Base-by-base conservation (phyloP, 192 early-diverging fungal species). In the Cladochytrium replicatum region DNA sequence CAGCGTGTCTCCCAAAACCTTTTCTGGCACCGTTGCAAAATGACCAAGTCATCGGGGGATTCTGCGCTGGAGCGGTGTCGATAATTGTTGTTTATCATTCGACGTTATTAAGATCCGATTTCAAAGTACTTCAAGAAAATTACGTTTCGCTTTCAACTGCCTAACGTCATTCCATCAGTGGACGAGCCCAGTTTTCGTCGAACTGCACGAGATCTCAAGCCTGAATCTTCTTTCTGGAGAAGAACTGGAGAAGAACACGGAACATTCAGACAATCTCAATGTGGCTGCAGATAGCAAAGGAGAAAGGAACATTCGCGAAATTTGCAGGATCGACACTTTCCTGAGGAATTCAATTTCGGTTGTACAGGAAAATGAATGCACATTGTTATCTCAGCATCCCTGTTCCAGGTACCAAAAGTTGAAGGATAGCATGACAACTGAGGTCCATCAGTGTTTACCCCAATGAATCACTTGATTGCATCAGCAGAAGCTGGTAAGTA, bases 281-380 rank as follows among this genome's bases (percentile, higher is more conserved):
- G n/a, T n/a, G 58, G 44, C 64, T 69, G 23, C 48, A 58, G 50
- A 77, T 88, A 17, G 44, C 80, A 29, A 53, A 55, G 25, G 60
- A 66, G 4, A 75, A 86, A 55, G 85, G 84, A 3, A 64, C 78
- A 13, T 34, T 77, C 0, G 83, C 96, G 28, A 99, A 92, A 39
- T 75, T 97, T 44, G 86, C 85, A 7, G 96, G 93, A 0, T 78
- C 91, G 24, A 87, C 86, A 7, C 64, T 83, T 8, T 91, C 87
- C 39, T 99, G 96, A 92, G 93, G 93, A 0, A 61, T 99, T 13
- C 97, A 97, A 52, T 97, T 99, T 67, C 86, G 80, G 27, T 90
- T 83, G 82, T 93, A 89, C n/a, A n/a, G n/a, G n/a, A n/a, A n/a
- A n/a, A n/a, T n/a, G 2, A 46, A 37, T 39, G 17, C 27, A 6